A percentile compares a stretch with the other conserved stretches of the same genome.
phyloP scores from a whole-genome alignment of 192 early-diverging fungal species.

The Borealophlyctis nickersoniae region DNA sequence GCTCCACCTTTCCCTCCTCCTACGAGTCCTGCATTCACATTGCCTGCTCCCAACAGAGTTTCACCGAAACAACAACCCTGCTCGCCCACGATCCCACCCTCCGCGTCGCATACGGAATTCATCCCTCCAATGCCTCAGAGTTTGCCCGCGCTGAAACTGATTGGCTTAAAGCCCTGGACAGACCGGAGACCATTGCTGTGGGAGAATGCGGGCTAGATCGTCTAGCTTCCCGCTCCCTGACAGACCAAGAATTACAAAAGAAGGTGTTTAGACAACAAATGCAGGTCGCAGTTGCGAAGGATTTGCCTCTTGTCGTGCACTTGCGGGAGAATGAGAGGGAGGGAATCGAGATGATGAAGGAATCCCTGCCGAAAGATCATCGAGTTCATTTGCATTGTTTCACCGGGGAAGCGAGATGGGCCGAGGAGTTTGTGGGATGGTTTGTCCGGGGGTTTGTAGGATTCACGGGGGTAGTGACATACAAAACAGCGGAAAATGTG shows the following conservation, averaged over 20 bases:
- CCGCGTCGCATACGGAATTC: slow-evolving; percentile 9
- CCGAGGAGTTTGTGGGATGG: neutral
- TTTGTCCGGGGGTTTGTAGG: slow-evolving; percentile 7
- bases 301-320: slow-evolving; percentile 9
- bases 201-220: slow-evolving; percentile 17
- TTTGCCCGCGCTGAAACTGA: slow-evolving; percentile 5
- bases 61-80: neutral
- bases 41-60: neutral
- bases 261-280: slow-evolving; percentile 2
- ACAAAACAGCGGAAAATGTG: slow-evolving; percentile 2
- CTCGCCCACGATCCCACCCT: neutral
- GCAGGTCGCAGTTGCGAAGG: neutral
- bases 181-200: slow-evolving; percentile 9
- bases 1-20: neutral
- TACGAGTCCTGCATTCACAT: neutral
- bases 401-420: slow-evolving; percentile 1
- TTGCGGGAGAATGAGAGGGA: slow-evolving; percentile 7
- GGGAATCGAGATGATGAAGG: slow-evolving; percentile 11
- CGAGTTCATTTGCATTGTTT: slow-evolving; percentile 17
- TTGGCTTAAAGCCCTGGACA: slow-evolving; percentile 3
- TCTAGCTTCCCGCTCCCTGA: neutral
- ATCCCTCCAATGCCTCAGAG: neutral
- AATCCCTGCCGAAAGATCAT: neutral
- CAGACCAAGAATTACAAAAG: slow-evolving; percentile 2
- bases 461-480: slow-evolving; percentile 16